Percentiles rank a stretch among this genome's conserved stretches.
phyloP scores from a whole-genome alignment of 768 basidiomycete genomes.

The Serendipita sp. region DNA sequence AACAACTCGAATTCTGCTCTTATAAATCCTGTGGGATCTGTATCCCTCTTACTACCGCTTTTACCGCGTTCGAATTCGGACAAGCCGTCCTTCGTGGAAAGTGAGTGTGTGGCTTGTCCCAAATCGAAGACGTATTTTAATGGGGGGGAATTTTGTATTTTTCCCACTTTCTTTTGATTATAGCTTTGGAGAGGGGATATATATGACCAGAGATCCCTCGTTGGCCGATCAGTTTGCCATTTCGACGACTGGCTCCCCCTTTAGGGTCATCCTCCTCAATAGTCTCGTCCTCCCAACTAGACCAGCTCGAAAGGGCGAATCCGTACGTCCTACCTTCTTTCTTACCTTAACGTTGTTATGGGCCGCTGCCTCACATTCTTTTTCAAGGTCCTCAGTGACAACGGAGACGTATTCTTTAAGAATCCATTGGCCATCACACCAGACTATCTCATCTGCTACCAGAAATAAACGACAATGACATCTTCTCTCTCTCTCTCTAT shows the following conservation, averaged over 20 bases:
- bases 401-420: background rate
- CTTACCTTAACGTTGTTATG: background rate
- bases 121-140: background rate
- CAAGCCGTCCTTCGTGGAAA: conserved; percentile 35
- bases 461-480: background rate
- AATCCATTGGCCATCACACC: conserved; percentile 2
- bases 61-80: conserved; percentile 43
- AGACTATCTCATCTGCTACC: background rate
- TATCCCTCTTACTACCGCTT: conserved; percentile 39
- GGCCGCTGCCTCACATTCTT: background rate
- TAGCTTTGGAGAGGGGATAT: conserved; percentile 48
- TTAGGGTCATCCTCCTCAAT: conserved; percentile 48
- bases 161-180: background rate
- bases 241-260: conserved; percentile 50
- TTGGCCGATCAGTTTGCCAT: conserved; percentile 45
- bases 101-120: conserved; percentile 22
- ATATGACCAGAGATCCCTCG: conserved; percentile 44
- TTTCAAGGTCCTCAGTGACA: background rate
- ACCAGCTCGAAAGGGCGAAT: background rate
- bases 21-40: conserved; percentile 54
- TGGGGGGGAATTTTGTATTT: background rate
- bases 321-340: background rate
- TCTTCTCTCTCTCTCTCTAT: background rate
- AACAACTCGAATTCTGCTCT: conserved; percentile 29
- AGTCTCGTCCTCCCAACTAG: conserved; percentile 27